Evolutionary conservation across 2,329 filamentous ascomycete species (phyloP).

Genomic region (Fusarium oligoseptatum): DNA sequence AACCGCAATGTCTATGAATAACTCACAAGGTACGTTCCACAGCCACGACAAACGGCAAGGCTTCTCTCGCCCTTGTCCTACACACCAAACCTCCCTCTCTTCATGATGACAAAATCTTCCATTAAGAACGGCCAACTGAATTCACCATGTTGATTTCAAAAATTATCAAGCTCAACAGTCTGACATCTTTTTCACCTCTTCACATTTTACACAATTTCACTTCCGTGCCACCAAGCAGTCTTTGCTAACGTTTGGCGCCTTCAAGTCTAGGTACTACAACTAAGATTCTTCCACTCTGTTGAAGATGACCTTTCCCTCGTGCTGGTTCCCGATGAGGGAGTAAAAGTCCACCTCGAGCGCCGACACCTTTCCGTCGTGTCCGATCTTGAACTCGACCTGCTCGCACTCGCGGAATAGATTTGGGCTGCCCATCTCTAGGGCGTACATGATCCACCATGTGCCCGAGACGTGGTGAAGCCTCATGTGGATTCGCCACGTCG

Average conservation of each 20-base stretch:
- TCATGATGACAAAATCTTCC: constrained; percentile 69
- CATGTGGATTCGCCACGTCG: constrained; percentile 40
- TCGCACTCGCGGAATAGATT: constrained; percentile 15
- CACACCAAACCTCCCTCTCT: constrained; percentile 14
- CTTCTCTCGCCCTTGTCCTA: constrained; percentile 33
- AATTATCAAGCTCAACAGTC: constrained; percentile 76
- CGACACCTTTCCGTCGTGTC: constrained; percentile 24
- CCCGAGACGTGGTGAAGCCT: constrained; percentile 47
- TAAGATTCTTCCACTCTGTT: constrained; percentile 7
- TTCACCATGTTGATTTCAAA: constrained; percentile 67
- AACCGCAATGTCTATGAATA: background rate
- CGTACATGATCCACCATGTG: constrained; percentile 45
- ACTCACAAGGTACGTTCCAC: constrained; percentile 40
- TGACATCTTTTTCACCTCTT: constrained; percentile 54
- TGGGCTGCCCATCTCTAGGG: background rate
- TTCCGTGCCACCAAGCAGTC: constrained; percentile 5
- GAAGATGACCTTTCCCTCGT: constrained; percentile 29
- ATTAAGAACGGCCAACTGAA: constrained; percentile 79
- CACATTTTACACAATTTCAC: constrained; percentile 7
- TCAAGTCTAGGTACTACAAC: constrained; percentile 23
- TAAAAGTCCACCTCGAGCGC: constrained; percentile 30
- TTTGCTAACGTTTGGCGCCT: constrained; percentile 43
- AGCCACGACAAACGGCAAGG: constrained; percentile 18
- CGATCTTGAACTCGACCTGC: constrained; percentile 31
- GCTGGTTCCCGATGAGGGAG: constrained; percentile 13